Evolutionary conservation across 768 basidiomycete species (phyloP), one percentile per base, ranked within the genome.

Genomic region (Mycena filopes): DNA sequence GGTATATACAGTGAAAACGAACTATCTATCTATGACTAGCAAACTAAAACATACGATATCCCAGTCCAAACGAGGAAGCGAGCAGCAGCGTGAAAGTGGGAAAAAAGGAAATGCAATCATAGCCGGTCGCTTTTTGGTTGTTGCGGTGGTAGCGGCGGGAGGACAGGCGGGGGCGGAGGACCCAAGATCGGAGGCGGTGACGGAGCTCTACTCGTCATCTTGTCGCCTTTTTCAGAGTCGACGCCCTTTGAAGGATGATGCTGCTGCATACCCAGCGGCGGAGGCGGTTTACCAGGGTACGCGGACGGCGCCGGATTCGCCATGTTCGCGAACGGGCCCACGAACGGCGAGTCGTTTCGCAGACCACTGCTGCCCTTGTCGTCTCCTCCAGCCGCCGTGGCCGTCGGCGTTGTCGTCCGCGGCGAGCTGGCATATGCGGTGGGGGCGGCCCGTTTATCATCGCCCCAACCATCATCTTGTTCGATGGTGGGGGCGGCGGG

Each of bases 381-480:
- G 25, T 69, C 68, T 8, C 65, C 68, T 8, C 23, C 56, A 23
- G 58, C 33, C 29, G 56, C 13, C 4, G 63, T 56, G 23, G 57
- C 63, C 2, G 63, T 65, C 0, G 67, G 58, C 8, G 65, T 60
- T n/a, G 63, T 45, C 54, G 67, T 66, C 33, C 50, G 55, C n/a
- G 68, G 64, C 10, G 67, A 65, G 38, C 29, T 65, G 29, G 55
- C 28, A 41, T 65, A 69, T 10, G 63, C 7, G 57, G 43, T 33
- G 59, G 62, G n/a, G 66, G 49, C 18, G 60, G 60, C 2, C 68
- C 68, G 45, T 69, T 69, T 18, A 69, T 66, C 63, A 69, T 66
- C 21, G 68, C 63, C 16, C 68, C 68, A 48, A 69, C 68, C 68
- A 69, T 62, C 68, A 69, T 69, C 56, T 69, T 69, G 45, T 60